Conservation (phyloP, 768 basidiomycete species). For the Termitomyces sp. region DNA sequence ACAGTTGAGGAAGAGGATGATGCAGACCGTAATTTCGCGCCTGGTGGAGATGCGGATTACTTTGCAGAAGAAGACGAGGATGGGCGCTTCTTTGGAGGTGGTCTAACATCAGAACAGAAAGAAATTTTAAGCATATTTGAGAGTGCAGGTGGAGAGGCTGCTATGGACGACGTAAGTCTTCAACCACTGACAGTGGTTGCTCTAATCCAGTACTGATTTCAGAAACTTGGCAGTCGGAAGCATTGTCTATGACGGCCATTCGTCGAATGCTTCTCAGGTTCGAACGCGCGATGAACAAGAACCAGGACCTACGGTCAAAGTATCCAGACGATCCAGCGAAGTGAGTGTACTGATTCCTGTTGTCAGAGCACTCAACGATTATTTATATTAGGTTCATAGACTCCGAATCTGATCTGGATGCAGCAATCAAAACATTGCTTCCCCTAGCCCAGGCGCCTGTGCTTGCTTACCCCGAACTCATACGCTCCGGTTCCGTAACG, state of each 20-base stretch:
- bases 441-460: constrained; percentile 81
- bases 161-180: constrained; percentile 60
- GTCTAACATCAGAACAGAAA: constrained; percentile 88
- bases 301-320: constrained; percentile 95
- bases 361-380: not conserved
- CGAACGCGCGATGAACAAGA: constrained; percentile 89
- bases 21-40: constrained; percentile 55
- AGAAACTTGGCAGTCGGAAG: constrained; percentile 44
- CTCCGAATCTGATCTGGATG: constrained; percentile 93
- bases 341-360: constrained; percentile 31
- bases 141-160: constrained; percentile 54
- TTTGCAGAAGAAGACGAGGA: constrained; percentile 89
- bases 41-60: constrained; percentile 87
- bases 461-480: constrained; percentile 85
- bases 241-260: constrained; percentile 63
- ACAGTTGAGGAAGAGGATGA: constrained; percentile 65
- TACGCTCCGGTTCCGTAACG: constrained; percentile 64
- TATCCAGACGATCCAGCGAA: constrained; percentile 89
- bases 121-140: constrained; percentile 96
- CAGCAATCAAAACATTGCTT: constrained; percentile 80
- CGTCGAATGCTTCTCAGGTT: constrained; percentile 73
- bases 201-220: constrained; percentile 16
- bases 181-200: not conserved
- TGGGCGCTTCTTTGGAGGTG: constrained; percentile 91
- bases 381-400: constrained; percentile 80